These are phyloP conservation scores for Puya raimondii DNA, from an alignment of 176 grass and related monocot genomes.

Conservation along the genomic window DNA sequence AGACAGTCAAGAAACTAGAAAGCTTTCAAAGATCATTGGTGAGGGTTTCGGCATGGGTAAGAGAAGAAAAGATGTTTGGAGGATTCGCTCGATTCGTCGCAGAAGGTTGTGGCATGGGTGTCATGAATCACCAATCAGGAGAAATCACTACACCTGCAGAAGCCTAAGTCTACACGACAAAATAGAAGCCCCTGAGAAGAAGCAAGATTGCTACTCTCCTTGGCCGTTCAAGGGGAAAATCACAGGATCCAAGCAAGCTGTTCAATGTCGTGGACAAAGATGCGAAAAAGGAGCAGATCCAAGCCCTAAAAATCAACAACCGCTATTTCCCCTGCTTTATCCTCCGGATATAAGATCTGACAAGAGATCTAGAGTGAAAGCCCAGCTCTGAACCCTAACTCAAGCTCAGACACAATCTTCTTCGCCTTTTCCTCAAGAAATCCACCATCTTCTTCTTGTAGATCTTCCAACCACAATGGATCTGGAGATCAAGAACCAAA, in stretches of 20 bases:
- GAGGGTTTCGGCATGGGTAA: background rate
- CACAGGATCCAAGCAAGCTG: no score
- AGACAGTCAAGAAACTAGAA: background rate
- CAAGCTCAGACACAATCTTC: background rate
- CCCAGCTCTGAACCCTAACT: background rate
- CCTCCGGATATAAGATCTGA: background rate
- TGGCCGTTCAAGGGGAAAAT: background rate
- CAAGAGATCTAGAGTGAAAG: background rate
- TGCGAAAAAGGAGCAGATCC: background rate
- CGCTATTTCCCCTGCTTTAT: background rate
- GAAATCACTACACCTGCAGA: background rate
- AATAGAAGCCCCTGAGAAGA: background rate
- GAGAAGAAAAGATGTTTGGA: background rate
- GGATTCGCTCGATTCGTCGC: background rate
- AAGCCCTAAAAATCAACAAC: background rate
- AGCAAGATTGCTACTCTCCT: background rate
- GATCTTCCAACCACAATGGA: background rate
- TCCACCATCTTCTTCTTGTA: background rate
- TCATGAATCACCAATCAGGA: background rate
- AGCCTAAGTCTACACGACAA: background rate
- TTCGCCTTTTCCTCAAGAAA: background rate
- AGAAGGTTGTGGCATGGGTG: background rate
- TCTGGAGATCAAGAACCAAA: conserved; percentile 7
- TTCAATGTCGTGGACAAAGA: no score
- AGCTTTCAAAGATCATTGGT: background rate